Evolutionary conservation across 148 eudicot species (phyloP), one percentile per base, ranked within the genome.

Genomic region (Vaccinium myrtillus): DNA sequence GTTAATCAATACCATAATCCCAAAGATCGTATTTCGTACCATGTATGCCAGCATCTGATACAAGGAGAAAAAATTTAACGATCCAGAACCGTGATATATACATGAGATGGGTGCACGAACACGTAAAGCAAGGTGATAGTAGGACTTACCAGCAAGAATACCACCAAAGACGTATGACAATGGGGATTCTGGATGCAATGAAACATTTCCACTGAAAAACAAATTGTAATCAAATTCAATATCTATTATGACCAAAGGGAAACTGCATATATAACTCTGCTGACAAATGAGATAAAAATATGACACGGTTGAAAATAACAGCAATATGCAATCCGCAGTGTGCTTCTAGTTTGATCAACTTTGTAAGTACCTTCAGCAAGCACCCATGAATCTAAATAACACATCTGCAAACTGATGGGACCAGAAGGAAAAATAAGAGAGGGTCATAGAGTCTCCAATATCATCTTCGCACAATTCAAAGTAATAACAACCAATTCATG

Each of bases 71-170:
- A 12, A 53, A 5, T 43, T 27, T 16, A 36, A 3, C 19, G 58
- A 8, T 54, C 18, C 80, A 78, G 30, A 79, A 46, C 27, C 25
- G 21, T 9, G 11, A 46, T 9, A 67, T 36, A 6, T 15, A 43
- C 56, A n/a, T 23, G 27, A 39, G 10, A 53, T 23, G 71, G 19
- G 56, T 50, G 53, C 48, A 50, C 46, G 1, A 56, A 82, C 43
- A 70, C 7, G 48, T 1, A 69, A 86, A 30, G 67, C 56, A n/a
- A 86, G 23, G 78, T 54, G 59, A 49, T 82, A 81, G 83, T 76
- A 75, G 82, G 49, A 63, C 96, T 93, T 90, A 97, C 99, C 99
- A 86, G 99, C 99, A 88, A 97, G 98, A 83, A 97, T 97, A 82
- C 99, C 99, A 77, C 99, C 99, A 79, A 81, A 80, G 87, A 97